Percentiles rank a stretch among this genome's conserved stretches.
Evolutionary conservation across 2,329 filamentous ascomycete species (phyloP).

Genomic region (Arthroderma sp.): DNA sequence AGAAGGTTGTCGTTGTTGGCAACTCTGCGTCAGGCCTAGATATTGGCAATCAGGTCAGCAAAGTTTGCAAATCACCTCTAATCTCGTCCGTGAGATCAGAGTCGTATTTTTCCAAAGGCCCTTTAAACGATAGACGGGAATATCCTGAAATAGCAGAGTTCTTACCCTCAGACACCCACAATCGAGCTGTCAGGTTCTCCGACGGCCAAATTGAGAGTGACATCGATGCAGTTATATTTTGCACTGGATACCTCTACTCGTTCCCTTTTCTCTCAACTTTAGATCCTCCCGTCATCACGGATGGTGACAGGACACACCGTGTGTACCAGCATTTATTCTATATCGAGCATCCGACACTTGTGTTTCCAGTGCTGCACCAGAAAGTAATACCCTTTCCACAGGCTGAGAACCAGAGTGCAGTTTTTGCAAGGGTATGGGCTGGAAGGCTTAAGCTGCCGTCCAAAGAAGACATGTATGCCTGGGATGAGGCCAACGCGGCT

Average conservation of each 20-base stretch:
- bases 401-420: constrained; percentile 64
- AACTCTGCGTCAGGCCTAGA: constrained; percentile 76
- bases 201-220: constrained; percentile 51
- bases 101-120: constrained; percentile 30
- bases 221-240: constrained; percentile 69
- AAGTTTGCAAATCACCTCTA: constrained; percentile 46
- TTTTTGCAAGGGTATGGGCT: constrained; percentile 64
- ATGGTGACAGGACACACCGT: constrained; percentile 56
- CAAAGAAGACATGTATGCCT: constrained; percentile 49
- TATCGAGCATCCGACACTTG: constrained; percentile 61
- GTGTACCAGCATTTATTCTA: constrained; percentile 72
- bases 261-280: constrained; percentile 55
- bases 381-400: constrained; percentile 81
- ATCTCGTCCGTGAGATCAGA: constrained; percentile 48
- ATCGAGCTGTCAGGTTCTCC: constrained; percentile 51
- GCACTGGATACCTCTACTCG: constrained; percentile 79
- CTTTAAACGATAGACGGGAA: constrained; percentile 42
- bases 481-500: constrained; percentile 41
- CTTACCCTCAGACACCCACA: constrained; percentile 36
- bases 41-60: constrained; percentile 62
- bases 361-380: constrained; percentile 62
- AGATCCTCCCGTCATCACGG: constrained; percentile 46
- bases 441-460: constrained; percentile 54
- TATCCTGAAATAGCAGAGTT: constrained; percentile 42
- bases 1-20: constrained; percentile 72